These are phyloP conservation scores for Annulohypoxylon nitens DNA, from an alignment of 495 filamentous ascomycete species.

Conservation along the genomic window DNA sequence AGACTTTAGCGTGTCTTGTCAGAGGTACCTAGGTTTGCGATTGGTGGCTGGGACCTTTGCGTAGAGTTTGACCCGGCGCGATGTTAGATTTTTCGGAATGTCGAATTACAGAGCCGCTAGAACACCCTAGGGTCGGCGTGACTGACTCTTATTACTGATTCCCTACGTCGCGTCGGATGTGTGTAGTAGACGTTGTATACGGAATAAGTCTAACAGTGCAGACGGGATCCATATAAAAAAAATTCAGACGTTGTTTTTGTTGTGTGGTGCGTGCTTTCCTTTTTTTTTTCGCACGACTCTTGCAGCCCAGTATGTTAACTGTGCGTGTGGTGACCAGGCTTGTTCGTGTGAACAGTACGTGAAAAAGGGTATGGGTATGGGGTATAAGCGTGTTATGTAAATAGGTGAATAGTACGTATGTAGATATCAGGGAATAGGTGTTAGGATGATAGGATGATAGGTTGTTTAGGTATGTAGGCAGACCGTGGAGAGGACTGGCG, in stretches of 20 bases:
- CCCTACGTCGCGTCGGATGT: constrained; percentile 33
- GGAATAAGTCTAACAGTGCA: constrained; percentile 17
- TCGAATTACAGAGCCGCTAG: constrained; percentile 46
- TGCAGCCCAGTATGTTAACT: not conserved
- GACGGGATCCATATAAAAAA: constrained; percentile 31
- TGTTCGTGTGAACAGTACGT: constrained; percentile 1
- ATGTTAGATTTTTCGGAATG: constrained; percentile 46
- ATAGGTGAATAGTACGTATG: not conserved
- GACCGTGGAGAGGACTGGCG: not conserved
- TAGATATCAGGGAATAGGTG: not conserved
- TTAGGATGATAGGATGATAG: not conserved
- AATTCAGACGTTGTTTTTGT: constrained; percentile 14
- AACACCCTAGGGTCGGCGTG: constrained; percentile 29
- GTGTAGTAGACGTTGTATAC: constrained; percentile 23
- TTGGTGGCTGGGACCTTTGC: constrained; percentile 42
- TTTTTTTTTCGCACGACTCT: constrained; percentile 16
- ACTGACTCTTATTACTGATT: constrained; percentile 40
- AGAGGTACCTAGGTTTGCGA: constrained; percentile 43
- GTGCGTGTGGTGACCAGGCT: not conserved
- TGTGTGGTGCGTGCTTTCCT: constrained; percentile 13
- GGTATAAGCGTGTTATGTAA: constrained; percentile 8
- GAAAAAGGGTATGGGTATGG: not conserved
- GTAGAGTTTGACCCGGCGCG: constrained; percentile 42
- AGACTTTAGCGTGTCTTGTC: constrained; percentile 45
- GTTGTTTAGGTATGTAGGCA: not conserved